Conservation (phyloP, 2,329 filamentous ascomycete species). For the Leptosphaerulina australis region DNA sequence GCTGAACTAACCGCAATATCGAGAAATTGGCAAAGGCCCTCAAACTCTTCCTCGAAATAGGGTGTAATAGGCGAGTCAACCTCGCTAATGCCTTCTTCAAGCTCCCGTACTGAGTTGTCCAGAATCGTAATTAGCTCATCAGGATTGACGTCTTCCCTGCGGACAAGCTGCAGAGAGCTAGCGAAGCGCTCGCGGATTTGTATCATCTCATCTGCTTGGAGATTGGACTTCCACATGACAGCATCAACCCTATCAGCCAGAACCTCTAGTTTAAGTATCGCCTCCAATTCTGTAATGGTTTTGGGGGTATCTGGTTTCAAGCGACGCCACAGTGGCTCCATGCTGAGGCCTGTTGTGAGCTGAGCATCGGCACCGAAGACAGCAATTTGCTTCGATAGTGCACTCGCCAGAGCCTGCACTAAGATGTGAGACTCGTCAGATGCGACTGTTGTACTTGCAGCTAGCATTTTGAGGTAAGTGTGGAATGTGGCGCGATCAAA, state of each 20-base stretch:
- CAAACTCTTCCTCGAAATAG: slow-evolving; percentile 48
- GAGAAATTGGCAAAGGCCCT: slow-evolving; percentile 47
- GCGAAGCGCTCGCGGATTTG: slow-evolving; percentile 45
- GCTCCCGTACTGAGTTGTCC: slow-evolving; percentile 34
- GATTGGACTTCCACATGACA: slow-evolving; percentile 44
- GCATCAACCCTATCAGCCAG: slow-evolving; percentile 56
- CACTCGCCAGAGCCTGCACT: slow-evolving; percentile 37
- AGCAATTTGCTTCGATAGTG: slow-evolving; percentile 33
- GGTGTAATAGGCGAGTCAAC: slow-evolving; percentile 35
- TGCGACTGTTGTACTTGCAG: slow-evolving; percentile 21
- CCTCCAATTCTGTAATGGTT: slow-evolving; percentile 46
- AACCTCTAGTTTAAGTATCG: slow-evolving; percentile 51
- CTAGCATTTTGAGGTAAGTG: slow-evolving; percentile 55
- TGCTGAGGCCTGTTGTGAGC: slow-evolving; percentile 75
- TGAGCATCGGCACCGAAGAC: slow-evolving; percentile 72
- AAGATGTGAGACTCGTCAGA: slow-evolving; percentile 10
- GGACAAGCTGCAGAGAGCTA: slow-evolving; percentile 42
- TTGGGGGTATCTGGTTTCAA: slow-evolving; percentile 67
- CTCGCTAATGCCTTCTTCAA: slow-evolving; percentile 39
- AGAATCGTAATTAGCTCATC: slow-evolving; percentile 39
- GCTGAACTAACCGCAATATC: slow-evolving; percentile 36
- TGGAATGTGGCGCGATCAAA: slow-evolving; percentile 62
- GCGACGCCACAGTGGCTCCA: slow-evolving; percentile 77
- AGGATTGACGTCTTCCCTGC: slow-evolving; percentile 37
- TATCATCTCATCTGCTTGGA: slow-evolving; percentile 43